Base-by-base conservation (phyloP, 225 moss, liverwort and hornwort species). In the Straminergon stramineum region DNA sequence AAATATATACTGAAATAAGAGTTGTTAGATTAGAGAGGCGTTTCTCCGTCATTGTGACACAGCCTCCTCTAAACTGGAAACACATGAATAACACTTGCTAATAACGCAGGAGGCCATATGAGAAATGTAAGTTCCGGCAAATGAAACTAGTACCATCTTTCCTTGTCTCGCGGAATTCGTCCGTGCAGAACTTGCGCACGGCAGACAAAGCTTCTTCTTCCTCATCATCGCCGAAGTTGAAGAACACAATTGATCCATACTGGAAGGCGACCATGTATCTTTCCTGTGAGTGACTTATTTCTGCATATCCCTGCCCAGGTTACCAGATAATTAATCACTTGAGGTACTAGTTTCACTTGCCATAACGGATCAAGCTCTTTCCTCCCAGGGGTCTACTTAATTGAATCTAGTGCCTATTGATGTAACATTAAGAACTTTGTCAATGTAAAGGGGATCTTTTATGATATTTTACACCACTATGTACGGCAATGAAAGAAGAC, bases 191-290 rank as follows among this genome's bases (percentile, higher is more conserved):
- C 90, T 96, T 97, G 75, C 98, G 95, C 84, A 98, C 97, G 73
- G 95, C 91, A 85, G 94, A 94, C 93, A 98, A 90, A 30, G 96
- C 96, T 90, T 98, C 97, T 85, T 96, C 97, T 83, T 98, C 98
- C 86, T 98, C 96, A 64, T 93, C 96, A 90, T 98, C 97, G n/a
- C 95, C 96, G 85, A 98, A 98, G 89, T 98, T 98, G 94, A 98
- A 98, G 56, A 98, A 98, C 41, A 97, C 97, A 57, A 97, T 96
- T 24, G 98, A 98, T 66, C 98, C 98, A 84, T 97, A 98, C 41
- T 98, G 97, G 82, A 98, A 97, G 41, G 95, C 94, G 73, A 98
- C 98, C 98, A 98, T 98, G 83, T 93, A 97, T 73, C 95, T 92
- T 90, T 98, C 96, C 86, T 95, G 95, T 41, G 95, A 92, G 70